Evolutionary conservation across 2,329 filamentous ascomycete genomes (phyloP).

Genomic region (Penicillium aurantiogriseum): DNA sequence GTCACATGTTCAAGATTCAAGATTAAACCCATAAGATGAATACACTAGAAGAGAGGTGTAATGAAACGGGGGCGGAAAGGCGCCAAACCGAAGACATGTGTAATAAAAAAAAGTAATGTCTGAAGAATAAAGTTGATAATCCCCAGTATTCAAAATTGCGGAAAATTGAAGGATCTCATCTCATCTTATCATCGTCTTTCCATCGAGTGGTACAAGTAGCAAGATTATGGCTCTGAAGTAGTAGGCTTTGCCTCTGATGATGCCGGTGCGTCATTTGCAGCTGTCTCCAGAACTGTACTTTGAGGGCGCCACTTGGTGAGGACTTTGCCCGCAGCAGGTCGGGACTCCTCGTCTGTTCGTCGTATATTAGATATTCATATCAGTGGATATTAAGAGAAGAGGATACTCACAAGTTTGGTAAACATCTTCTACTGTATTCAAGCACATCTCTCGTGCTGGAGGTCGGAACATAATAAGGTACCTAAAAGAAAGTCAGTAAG

Average conservation of each 20-base stretch:
- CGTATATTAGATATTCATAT: slow-evolving; percentile 3
- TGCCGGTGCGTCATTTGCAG: slow-evolving; percentile 8
- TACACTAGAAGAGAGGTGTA: neutral
- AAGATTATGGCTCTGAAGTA: slow-evolving; percentile 2
- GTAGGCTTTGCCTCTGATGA: slow-evolving; percentile 12
- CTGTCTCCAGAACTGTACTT: slow-evolving; percentile 26
- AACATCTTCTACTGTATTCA: slow-evolving; percentile 59
- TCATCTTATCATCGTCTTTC: neutral
- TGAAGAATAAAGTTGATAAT: neutral
- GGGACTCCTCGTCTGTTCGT: slow-evolving; percentile 45
- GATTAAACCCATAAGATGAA: neutral
- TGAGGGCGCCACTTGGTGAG: slow-evolving; percentile 57
- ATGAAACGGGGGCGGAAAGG: neutral
- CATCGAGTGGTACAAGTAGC: neutral
- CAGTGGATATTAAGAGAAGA: neutral
- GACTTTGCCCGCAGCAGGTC: slow-evolving; percentile 52
- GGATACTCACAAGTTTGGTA: slow-evolving; percentile 52
- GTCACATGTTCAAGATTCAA: neutral
- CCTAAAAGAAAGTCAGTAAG: slow-evolving; percentile 29
- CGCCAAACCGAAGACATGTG: neutral
- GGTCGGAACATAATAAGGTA: slow-evolving; percentile 61
- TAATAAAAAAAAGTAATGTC: neutral
- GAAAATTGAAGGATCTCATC: neutral
- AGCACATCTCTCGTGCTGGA: slow-evolving; percentile 55
- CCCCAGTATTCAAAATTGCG: neutral